phyloP scores from a whole-genome alignment of 1,284 basidiomycete genomes.

The Moesziomyces sp. region DNA sequence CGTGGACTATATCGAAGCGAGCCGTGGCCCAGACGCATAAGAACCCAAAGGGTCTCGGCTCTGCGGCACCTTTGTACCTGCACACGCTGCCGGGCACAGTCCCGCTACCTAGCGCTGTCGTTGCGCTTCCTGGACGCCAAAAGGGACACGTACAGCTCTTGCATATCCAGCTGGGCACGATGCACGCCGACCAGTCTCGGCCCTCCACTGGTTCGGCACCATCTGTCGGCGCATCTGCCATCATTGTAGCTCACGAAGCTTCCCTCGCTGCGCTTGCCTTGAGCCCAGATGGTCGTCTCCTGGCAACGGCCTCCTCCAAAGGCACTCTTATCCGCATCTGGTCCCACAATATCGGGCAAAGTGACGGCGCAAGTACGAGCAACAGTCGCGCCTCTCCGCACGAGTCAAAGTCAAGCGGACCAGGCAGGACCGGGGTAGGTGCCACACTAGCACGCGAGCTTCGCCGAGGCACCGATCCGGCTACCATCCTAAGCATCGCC shows the following conservation, averaged over 20 bases:
- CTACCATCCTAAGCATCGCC: conserved; percentile 54
- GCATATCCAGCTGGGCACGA: conserved; percentile 12
- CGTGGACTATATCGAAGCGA: conserved; percentile 46
- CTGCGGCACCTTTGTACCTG: conserved; percentile 21
- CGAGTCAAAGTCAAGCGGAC: conserved; percentile 1
- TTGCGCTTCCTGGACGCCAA: conserved; percentile 57
- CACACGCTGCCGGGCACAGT: background rate
- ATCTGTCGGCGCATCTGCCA: conserved; percentile 46
- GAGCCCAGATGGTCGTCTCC: conserved; percentile 37
- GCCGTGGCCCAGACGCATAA: conserved; percentile 40
- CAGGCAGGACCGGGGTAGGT: conserved; percentile 38
- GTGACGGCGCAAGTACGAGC: background rate
- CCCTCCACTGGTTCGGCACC: conserved; percentile 4
- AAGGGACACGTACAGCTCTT: conserved; percentile 60
- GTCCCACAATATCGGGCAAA: conserved; percentile 25
- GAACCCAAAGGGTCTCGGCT: conserved; percentile 38
- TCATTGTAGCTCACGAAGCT: conserved; percentile 59
- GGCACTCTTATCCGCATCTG: conserved; percentile 60
- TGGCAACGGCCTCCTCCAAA: conserved; percentile 55
- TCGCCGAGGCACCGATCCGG: conserved; percentile 56
- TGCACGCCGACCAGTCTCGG: background rate
- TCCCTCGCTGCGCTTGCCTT: conserved; percentile 47
- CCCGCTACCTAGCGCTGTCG: conserved; percentile 13
- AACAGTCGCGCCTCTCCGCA: conserved; percentile 4
- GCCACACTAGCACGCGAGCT: conserved; percentile 49